Conservation (phyloP, 257 asterid genomes). For the Sherardia arvensis region DNA sequence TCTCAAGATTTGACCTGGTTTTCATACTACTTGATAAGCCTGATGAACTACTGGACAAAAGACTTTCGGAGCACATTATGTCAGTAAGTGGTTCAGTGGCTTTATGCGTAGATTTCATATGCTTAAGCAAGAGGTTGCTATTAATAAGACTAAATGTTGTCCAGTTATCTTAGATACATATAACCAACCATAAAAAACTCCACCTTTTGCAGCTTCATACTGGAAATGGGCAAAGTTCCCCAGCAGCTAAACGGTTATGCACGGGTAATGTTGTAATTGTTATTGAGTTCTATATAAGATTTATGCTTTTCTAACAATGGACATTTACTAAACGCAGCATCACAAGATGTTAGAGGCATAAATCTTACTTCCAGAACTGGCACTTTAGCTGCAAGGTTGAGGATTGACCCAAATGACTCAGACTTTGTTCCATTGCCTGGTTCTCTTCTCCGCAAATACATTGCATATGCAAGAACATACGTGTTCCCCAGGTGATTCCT, state of each 20-base stretch:
- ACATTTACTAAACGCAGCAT: slow-evolving; percentile 35
- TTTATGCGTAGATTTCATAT: slow-evolving; percentile 11
- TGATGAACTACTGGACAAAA: slow-evolving; percentile 84
- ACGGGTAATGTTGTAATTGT: slow-evolving; percentile 40
- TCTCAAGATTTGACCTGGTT: slow-evolving; percentile 95
- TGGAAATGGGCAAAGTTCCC: slow-evolving; percentile 54
- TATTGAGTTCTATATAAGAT: background rate
- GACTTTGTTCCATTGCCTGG: slow-evolving; percentile 92
- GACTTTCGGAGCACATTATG: slow-evolving; percentile 96
- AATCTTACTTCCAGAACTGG: slow-evolving; percentile 37
- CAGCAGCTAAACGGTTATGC: slow-evolving; percentile 63
- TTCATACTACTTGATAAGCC: slow-evolving; percentile 97
- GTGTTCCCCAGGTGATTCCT: slow-evolving; percentile 68
- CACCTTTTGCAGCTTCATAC: slow-evolving; percentile 71
- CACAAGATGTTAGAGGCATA: slow-evolving; percentile 30
- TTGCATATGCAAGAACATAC: slow-evolving; percentile 84
- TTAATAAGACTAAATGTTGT: background rate
- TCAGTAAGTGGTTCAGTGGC: slow-evolving; percentile 57
- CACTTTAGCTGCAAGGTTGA: slow-evolving; percentile 68
- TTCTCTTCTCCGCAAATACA: slow-evolving; percentile 87
- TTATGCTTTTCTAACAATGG: slow-evolving; percentile 18
- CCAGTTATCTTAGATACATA: background rate
- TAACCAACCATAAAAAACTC: slow-evolving; percentile 2
- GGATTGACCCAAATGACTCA: slow-evolving; percentile 69
- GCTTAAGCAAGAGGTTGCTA: slow-evolving; percentile 5